Evolutionary conservation across 2,329 filamentous ascomycete genomes (phyloP), one percentile per base, ranked within the genome.

Genomic region (Pseudohalonectria lignicola): DNA sequence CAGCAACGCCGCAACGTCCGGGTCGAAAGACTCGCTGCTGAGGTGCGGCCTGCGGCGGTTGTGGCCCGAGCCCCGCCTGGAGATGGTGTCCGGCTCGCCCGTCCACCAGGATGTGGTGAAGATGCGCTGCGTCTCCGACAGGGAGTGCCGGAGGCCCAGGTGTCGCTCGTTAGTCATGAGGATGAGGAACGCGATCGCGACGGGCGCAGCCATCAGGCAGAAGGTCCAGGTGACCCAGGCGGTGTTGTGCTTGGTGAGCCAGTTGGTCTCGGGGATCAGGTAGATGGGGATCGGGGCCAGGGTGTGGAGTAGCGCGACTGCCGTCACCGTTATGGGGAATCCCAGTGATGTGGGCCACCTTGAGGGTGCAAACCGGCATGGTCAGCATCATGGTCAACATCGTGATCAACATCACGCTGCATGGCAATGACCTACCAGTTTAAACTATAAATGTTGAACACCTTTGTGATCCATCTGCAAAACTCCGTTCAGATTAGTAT

Each of bases 191-290:
- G 78, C 77, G 41, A 79, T 75, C 33, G 71, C 63, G n/a, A 82
- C 74, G 2, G 78, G 78, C 61, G 80, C 65, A 31, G 76, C 74
- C 78, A 82, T 82, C 49, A 76, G 76, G 49, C 78, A 63, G 54
- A 82, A 82, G 1, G 77, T 80, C 73, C 78, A 80, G 8, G 72
- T 69, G 43, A 81, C 77, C 78, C 78, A 82, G 2, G 71, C 66
- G 2, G 78, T 81, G 53, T 82, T 82, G 57, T 80, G 74, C 7
- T 61, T 53, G 9, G 70, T 75, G 32, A 80, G 56, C 34, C 68
- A 74, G 36, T 63, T 64, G 2, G 68, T 60, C 34, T 68, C 62
- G 0, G 69, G 68, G 17, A 66, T 59, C 39, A 72, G 62, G 48
- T 80, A 81, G 20, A 81, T 54, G 4, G 74, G 72, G 4, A 82